Conservation (phyloP, 176 grass and related monocot genomes). For the Rhynchospora tenuis region DNA sequence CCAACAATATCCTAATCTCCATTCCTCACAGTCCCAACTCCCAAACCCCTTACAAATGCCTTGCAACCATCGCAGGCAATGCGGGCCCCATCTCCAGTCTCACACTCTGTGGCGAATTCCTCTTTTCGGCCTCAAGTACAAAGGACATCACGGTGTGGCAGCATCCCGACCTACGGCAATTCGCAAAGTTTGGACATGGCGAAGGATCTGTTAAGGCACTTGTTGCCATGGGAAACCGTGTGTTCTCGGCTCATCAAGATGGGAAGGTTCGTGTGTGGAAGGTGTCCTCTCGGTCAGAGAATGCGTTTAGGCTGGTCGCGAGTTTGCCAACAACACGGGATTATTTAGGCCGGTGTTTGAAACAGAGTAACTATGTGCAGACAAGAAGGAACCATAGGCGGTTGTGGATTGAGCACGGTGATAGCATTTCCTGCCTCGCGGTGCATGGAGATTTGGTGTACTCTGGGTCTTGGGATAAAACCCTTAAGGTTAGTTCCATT, state of each 20-base stretch:
- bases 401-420: conserved; percentile 96
- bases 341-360: conserved; percentile 58
- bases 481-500: conserved; percentile 45
- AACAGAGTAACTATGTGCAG: conserved; percentile 67
- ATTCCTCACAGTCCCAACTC: not conserved
- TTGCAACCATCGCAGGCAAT: conserved; percentile 60
- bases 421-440: conserved; percentile 97
- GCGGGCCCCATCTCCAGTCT: conserved; percentile 59
- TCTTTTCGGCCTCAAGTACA: conserved; percentile 71
- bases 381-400: conserved; percentile 37
- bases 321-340: conserved; percentile 73
- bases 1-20: not conserved
- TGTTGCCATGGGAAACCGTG: conserved; percentile 35
- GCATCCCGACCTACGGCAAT: conserved; percentile 72
- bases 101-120: conserved; percentile 85
- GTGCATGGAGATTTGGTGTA: conserved; percentile 62
- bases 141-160: conserved; percentile 81
- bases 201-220: conserved; percentile 84
- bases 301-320: conserved; percentile 67
- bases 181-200: conserved; percentile 60
- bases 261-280: conserved; percentile 84
- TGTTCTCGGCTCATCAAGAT: conserved; percentile 95
- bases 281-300: conserved; percentile 55
- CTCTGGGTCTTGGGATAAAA: conserved; percentile 81
- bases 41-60: conserved; percentile 33